Conservation (phyloP, 345 rosid genomes). For the Pugionium dolabratum region DNA sequence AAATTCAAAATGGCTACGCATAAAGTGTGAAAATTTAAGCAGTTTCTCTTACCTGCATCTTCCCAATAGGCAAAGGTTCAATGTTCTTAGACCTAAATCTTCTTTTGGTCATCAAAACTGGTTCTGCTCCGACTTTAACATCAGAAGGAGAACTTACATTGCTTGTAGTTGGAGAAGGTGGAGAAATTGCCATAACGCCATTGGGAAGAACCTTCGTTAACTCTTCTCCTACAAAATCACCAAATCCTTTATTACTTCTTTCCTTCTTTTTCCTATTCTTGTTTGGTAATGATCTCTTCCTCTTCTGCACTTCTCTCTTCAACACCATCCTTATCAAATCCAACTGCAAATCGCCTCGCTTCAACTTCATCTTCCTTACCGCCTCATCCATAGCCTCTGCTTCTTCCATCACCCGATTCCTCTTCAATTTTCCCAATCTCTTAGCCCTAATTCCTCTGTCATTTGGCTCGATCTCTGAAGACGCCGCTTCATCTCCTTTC, state of each 20-base stretch:
- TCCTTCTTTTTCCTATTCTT: conserved; percentile 37
- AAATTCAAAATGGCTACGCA: neutral
- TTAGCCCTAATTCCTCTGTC: conserved; percentile 56
- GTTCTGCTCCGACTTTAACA: conserved; percentile 63
- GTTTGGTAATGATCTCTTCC: conserved; percentile 37
- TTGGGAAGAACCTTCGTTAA: conserved; percentile 78
- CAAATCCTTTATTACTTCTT: conserved; percentile 34
- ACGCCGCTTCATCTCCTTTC: conserved; percentile 30
- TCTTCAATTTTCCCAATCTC: conserved; percentile 44
- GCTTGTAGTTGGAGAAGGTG: conserved; percentile 46
- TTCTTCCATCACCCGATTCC: conserved; percentile 46
- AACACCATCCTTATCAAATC: conserved; percentile 84
- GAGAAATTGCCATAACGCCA: conserved; percentile 86
- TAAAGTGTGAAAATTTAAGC: neutral
- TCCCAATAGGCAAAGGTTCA: conserved; percentile 69
- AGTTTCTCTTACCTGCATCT: conserved; percentile 55
- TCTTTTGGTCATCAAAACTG: conserved; percentile 47
- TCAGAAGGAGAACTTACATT: conserved; percentile 60
- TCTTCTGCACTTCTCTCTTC: conserved; percentile 78
- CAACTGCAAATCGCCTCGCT: conserved; percentile 63
- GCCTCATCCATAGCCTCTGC: conserved; percentile 52
- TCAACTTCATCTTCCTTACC: conserved; percentile 63
- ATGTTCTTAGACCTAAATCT: conserved; percentile 84
- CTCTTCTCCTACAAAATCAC: conserved; percentile 55
- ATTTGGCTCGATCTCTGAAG: conserved; percentile 18